Conservation (phyloP, 768 basidiomycete genomes). For the Lentinula edodes region DNA sequence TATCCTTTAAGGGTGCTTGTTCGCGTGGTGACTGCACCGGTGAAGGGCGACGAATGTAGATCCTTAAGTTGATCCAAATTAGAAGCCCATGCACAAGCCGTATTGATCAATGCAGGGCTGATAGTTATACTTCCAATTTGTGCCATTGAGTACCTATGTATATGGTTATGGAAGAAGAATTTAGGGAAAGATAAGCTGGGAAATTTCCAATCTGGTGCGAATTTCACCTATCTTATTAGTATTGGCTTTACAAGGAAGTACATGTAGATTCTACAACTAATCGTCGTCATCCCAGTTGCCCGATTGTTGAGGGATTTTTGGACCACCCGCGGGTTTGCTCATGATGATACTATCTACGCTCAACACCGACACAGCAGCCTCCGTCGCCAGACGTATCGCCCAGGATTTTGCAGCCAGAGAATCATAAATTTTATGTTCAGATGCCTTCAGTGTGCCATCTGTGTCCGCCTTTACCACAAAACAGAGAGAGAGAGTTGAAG, state of each 20-base stretch:
- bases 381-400: constrained; percentile 87
- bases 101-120: constrained; percentile 66
- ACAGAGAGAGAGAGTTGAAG: constrained; percentile 1
- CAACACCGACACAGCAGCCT: constrained; percentile 86
- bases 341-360: constrained; percentile 98
- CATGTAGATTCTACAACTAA: constrained; percentile 15
- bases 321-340: constrained; percentile 89
- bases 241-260: not conserved
- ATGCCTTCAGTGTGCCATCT: constrained; percentile 68
- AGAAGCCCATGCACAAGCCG: constrained; percentile 80
- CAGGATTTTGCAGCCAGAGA: constrained; percentile 87
- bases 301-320: constrained; percentile 81
- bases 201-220: not conserved
- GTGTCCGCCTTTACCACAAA: constrained; percentile 52
- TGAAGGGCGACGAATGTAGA: constrained; percentile 61
- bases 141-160: constrained; percentile 39
- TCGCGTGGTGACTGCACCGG: constrained; percentile 78
- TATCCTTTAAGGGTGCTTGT: constrained; percentile 72
- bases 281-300: constrained; percentile 86
- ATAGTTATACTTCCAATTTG: constrained; percentile 50
- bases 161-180: not conserved
- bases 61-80: constrained; percentile 55
- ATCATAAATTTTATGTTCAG: constrained; percentile 69
- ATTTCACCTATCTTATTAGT: too few species aligned
- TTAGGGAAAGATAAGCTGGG: not conserved